Evolutionary conservation across 257 asterid species (phyloP).

Genomic region (Salvia miltiorrhiza): DNA sequence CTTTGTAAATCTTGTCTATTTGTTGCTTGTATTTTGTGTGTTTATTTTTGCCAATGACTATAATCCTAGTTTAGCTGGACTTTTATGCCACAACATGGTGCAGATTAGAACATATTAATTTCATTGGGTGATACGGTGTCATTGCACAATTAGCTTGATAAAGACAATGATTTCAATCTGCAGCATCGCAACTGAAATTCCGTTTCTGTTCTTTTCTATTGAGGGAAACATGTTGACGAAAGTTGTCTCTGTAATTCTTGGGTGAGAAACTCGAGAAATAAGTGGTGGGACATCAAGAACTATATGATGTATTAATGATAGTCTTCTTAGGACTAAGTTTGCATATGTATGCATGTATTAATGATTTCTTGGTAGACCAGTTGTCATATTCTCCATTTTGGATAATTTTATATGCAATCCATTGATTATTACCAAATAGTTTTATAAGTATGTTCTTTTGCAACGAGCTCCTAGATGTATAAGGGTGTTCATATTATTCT

Average conservation of each 20-base stretch:
- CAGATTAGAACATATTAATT: not conserved
- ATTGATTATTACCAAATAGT: not conserved
- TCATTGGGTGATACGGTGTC: not conserved
- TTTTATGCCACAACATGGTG: not conserved
- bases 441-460: not conserved
- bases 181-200: constrained; percentile 1
- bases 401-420: not conserved
- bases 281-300: not conserved
- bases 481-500: not conserved
- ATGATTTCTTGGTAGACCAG: not conserved
- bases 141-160: not conserved
- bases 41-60: not conserved
- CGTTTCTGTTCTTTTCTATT: not conserved
- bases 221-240: not conserved
- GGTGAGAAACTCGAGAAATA: not conserved
- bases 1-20: not conserved
- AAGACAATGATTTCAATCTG: not conserved
- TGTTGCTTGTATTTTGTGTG: not conserved
- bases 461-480: not conserved
- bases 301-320: not conserved
- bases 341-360: not conserved
- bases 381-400: not conserved
- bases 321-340: not conserved
- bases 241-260: not conserved
- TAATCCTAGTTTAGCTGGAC: not conserved